These are phyloP conservation scores for Beauveria rudraprayagi DNA, from an alignment of 2,329 filamentous ascomycete genomes.

Conservation along the genomic window DNA sequence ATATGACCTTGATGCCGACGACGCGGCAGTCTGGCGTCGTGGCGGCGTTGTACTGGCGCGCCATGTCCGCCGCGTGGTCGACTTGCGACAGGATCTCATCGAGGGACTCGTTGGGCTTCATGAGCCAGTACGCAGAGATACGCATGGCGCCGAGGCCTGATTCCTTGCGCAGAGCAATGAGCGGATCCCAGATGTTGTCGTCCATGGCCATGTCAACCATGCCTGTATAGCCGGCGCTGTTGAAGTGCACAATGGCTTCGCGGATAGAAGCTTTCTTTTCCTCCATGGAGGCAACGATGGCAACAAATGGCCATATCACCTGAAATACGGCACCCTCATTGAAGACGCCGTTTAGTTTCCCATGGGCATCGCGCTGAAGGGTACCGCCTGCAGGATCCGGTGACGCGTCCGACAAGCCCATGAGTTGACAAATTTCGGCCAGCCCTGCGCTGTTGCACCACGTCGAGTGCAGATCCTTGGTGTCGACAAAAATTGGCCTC, in stretches of 20 bases:
- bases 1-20: conserved; percentile 57
- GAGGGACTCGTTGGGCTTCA: conserved; percentile 37
- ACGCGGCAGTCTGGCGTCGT: conserved; percentile 36
- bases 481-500: conserved; percentile 48
- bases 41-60: conserved; percentile 24
- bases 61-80: conserved; percentile 39
- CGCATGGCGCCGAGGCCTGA: conserved; percentile 30
- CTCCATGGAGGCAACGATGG: conserved; percentile 36
- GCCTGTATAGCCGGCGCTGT: conserved; percentile 45
- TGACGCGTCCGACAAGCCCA: conserved; percentile 34
- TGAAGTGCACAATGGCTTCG: conserved; percentile 42
- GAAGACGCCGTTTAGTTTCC: conserved; percentile 41
- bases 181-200: conserved; percentile 44
- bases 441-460: conserved; percentile 48
- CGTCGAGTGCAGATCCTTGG: conserved; percentile 47
- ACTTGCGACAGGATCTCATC: conserved; percentile 38
- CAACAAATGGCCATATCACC: conserved; percentile 48
- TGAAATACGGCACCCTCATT: conserved; percentile 44
- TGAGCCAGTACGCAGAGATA: conserved; percentile 49
- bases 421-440: conserved; percentile 28
- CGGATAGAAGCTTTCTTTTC: conserved; percentile 41
- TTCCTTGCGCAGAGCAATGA: conserved; percentile 35
- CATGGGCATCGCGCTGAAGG: conserved; percentile 41
- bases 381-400: conserved; percentile 42
- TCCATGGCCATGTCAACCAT: conserved; percentile 56